phyloP scores from a whole-genome alignment of 2,329 filamentous ascomycete genomes.

The Botryosphaeria dothidea region DNA sequence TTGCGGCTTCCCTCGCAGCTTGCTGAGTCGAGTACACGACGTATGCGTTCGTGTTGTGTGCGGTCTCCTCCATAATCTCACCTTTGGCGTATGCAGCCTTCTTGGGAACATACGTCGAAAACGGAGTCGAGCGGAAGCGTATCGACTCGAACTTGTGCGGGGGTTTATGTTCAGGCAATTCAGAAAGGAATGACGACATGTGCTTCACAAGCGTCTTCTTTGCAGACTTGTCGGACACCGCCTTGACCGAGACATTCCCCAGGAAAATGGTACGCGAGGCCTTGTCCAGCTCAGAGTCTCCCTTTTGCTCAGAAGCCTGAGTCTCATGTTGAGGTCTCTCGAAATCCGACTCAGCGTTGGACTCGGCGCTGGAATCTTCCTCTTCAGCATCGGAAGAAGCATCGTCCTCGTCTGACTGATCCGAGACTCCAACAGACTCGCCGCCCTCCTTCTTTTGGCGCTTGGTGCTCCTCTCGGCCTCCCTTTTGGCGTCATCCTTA shows the following conservation, averaged over 20 bases:
- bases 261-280: constrained; percentile 89
- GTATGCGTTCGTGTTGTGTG: constrained; percentile 92
- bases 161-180: constrained; percentile 46
- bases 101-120: constrained; percentile 79
- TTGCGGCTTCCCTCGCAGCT: constrained; percentile 74
- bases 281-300: constrained; percentile 71
- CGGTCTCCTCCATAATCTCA: constrained; percentile 86
- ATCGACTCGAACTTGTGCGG: constrained; percentile 82
- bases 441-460: constrained; percentile 38
- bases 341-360: constrained; percentile 55
- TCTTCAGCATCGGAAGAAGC: neutral
- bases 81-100: constrained; percentile 93
- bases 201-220: constrained; percentile 78
- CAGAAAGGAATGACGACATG: constrained; percentile 71
- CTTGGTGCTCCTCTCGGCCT: constrained; percentile 36
- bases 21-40: constrained; percentile 77
- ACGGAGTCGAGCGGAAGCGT: constrained; percentile 91
- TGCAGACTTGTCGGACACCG: constrained; percentile 77
- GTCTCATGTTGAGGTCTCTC: constrained; percentile 54
- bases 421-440: constrained; percentile 21
- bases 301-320: constrained; percentile 37
- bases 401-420: constrained; percentile 23
- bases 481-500: constrained; percentile 35
- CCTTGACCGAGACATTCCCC: constrained; percentile 81
- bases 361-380: constrained; percentile 26